Conservation (phyloP, 495 filamentous ascomycete genomes). For the Coniosporium apollinis region DNA sequence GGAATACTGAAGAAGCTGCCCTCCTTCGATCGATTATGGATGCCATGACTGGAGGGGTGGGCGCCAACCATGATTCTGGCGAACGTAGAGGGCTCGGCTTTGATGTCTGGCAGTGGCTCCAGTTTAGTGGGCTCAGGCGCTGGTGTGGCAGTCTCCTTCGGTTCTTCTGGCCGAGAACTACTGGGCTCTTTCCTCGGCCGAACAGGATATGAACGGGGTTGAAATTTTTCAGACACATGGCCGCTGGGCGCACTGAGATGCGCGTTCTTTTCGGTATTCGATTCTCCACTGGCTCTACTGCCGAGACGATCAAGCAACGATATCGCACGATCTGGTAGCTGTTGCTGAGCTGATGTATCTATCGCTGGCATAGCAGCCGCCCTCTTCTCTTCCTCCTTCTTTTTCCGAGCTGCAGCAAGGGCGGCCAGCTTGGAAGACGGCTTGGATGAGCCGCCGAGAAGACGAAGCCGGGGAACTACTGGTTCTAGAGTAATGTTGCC, state of each 20-base stretch:
- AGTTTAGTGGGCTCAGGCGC: slow-evolving; percentile 1
- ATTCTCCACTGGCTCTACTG: slow-evolving; percentile 1
- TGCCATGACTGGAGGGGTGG: too few relatives aligned
- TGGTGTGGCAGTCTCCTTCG: slow-evolving; percentile 6
- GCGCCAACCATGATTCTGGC: not conserved
- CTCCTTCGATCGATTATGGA: not conserved
- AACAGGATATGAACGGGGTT: not conserved
- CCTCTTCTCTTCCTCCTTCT: slow-evolving; percentile 59
- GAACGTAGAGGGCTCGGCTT: slow-evolving; percentile 13
- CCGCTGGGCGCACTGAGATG: not conserved
- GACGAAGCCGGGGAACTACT: slow-evolving; percentile 37
- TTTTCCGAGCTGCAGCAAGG: slow-evolving; percentile 72
- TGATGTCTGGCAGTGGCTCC: slow-evolving; percentile 7
- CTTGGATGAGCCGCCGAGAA: slow-evolving; percentile 61
- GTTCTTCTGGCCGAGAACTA: too few relatives aligned
- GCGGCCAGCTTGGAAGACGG: slow-evolving; percentile 84
- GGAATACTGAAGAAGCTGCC: not conserved
- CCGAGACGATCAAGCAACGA: slow-evolving; percentile 19
- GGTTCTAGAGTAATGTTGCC: slow-evolving; percentile 50
- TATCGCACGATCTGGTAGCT: slow-evolving; percentile 11
- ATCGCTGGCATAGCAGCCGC: slow-evolving; percentile 13
- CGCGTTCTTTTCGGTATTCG: slow-evolving; percentile 3
- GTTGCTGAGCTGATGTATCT: too few relatives aligned
- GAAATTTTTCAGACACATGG: not conserved
- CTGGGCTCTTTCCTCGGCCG: not conserved